phyloP scores from a whole-genome alignment of 768 basidiomycete genomes.

The Tulasnella sp. region DNA sequence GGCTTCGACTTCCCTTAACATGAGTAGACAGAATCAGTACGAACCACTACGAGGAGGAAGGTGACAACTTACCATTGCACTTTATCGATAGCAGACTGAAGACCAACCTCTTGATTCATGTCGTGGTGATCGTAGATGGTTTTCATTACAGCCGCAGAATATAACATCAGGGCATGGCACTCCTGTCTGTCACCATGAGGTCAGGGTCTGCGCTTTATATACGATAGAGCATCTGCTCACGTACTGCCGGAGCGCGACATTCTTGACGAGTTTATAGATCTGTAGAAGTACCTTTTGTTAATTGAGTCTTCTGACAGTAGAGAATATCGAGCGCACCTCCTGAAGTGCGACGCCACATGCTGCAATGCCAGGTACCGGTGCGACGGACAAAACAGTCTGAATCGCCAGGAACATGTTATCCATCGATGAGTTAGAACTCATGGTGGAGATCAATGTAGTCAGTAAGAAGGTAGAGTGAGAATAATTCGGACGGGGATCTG shows the following conservation, averaged over 20 bases:
- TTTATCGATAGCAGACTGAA: background rate
- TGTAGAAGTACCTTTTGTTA: background rate
- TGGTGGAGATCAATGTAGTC: background rate
- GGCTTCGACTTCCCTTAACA: background rate
- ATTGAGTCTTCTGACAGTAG: background rate
- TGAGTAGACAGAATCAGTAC: background rate
- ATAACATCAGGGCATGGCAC: background rate
- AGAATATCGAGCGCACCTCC: background rate
- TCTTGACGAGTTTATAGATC: background rate
- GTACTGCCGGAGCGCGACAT: background rate
- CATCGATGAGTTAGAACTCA: background rate
- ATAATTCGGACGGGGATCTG: too few relatives aligned
- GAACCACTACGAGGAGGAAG: too few relatives aligned
- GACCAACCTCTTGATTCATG: background rate
- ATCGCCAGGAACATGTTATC: constrained; percentile 3
- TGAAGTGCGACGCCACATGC: background rate
- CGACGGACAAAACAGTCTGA: background rate
- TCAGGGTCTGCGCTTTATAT: too few relatives aligned
- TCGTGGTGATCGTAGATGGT: background rate
- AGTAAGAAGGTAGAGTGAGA: too few relatives aligned
- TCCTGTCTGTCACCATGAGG: too few relatives aligned
- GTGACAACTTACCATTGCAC: background rate
- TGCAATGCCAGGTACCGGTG: constrained; percentile 5
- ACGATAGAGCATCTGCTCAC: background rate
- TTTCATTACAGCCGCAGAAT: background rate